Percentiles rank a stretch among this genome's conserved stretches.
Evolutionary conservation across 768 basidiomycete genomes (phyloP).

Genomic region (Heimioporus sp.): DNA sequence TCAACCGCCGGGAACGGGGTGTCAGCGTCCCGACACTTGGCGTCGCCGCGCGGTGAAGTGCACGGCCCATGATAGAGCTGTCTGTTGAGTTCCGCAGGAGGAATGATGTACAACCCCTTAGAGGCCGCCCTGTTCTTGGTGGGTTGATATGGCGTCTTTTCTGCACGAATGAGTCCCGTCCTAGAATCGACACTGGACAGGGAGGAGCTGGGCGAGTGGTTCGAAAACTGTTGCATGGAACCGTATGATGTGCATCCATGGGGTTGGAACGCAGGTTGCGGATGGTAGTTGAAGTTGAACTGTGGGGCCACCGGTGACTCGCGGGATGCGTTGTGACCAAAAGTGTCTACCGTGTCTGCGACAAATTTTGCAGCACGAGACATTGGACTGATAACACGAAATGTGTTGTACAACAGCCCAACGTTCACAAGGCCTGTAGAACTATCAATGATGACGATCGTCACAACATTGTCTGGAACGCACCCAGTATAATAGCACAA

Average conservation of each 20-base stretch:
- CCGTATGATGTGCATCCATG: not conserved
- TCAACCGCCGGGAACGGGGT: not conserved
- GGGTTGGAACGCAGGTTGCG: not conserved
- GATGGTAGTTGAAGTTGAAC: not conserved
- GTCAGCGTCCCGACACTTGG: not conserved
- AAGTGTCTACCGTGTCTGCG: conserved; percentile 17
- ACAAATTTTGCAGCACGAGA: conserved; percentile 13
- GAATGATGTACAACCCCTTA: not conserved
- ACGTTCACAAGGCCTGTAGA: conserved; percentile 61
- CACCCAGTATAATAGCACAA: conserved; percentile 56
- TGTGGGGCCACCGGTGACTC: conserved; percentile 18
- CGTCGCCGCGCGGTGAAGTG: conserved; percentile 1
- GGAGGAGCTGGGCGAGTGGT: conserved; percentile 14
- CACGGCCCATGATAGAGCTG: conserved; percentile 5
- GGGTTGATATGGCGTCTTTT: conserved; percentile 7
- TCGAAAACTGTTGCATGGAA: not conserved
- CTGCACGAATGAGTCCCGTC: conserved; percentile 9
- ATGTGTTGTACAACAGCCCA: conserved; percentile 63
- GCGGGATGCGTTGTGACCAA: conserved; percentile 21
- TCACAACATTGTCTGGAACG: conserved; percentile 14
- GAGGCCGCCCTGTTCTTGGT: not conserved
- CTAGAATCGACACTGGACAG: conserved; percentile 18
- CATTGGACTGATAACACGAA: conserved; percentile 57
- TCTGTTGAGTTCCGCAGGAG: conserved; percentile 9
- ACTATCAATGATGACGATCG: not conserved